Conservation (phyloP, 2,329 filamentous ascomycete genomes). For the Didymella exigua region DNA sequence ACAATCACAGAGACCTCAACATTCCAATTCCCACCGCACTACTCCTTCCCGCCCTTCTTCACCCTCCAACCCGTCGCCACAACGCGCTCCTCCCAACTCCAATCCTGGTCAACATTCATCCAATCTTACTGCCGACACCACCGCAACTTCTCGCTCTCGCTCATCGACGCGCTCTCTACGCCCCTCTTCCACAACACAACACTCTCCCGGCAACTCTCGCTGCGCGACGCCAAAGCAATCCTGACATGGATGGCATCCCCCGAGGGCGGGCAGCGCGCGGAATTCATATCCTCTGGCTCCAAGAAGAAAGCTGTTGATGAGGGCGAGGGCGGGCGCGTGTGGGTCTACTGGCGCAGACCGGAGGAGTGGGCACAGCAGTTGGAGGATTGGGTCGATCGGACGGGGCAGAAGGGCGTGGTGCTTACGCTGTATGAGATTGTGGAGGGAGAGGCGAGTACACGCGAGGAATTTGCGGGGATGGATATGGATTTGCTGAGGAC, state of each 20-base stretch:
- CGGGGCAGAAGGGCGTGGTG: slow-evolving; percentile 85
- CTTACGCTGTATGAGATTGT: slow-evolving; percentile 91
- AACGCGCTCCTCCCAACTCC: slow-evolving; percentile 75
- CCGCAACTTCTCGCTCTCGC: slow-evolving; percentile 74
- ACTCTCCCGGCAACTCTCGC: slow-evolving; percentile 53
- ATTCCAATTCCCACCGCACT: slow-evolving; percentile 57
- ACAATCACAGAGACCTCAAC: slow-evolving; percentile 4
- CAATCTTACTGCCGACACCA: slow-evolving; percentile 82
- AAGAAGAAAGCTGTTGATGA: slow-evolving; percentile 33
- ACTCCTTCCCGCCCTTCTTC: slow-evolving; percentile 85
- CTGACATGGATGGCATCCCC: slow-evolving; percentile 61
- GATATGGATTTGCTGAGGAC: slow-evolving; percentile 80
- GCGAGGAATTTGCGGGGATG: slow-evolving; percentile 80
- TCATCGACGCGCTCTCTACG: slow-evolving; percentile 61
- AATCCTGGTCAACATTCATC: slow-evolving; percentile 85
- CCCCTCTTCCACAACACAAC: slow-evolving; percentile 61
- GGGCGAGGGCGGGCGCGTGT: slow-evolving; percentile 53
- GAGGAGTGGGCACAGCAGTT: slow-evolving; percentile 88
- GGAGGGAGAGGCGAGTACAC: slow-evolving; percentile 79
- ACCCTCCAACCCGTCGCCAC: slow-evolving; percentile 76
- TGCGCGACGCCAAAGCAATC: slow-evolving; percentile 60
- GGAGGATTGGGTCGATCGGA: slow-evolving; percentile 80
- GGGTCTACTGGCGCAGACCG: slow-evolving; percentile 82
- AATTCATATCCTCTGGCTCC: slow-evolving; percentile 61
- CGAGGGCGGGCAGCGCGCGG: slow-evolving; percentile 62